These are phyloP conservation scores for Astraeus odoratus DNA, from an alignment of 768 basidiomycete genomes.

Conservation along the genomic window DNA sequence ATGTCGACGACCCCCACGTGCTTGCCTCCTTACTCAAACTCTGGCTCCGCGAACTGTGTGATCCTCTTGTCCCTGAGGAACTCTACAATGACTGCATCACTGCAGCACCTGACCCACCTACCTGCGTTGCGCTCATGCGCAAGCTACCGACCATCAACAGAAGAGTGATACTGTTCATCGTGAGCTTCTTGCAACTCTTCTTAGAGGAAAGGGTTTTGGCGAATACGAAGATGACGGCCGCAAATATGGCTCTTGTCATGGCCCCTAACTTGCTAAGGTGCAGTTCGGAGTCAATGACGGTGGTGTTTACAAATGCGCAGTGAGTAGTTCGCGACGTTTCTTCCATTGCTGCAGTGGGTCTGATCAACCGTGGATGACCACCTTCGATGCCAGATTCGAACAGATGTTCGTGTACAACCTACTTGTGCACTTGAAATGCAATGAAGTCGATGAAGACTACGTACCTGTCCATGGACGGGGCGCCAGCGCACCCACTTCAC, in stretches of 20 bases:
- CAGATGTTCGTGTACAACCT: slow-evolving; percentile 85
- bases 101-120: slow-evolving; percentile 55
- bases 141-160: slow-evolving; percentile 81
- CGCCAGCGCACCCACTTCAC: slow-evolving; percentile 43
- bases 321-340: slow-evolving; percentile 35
- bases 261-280: slow-evolving; percentile 87
- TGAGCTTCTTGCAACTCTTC: slow-evolving; percentile 90
- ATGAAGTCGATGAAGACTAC: slow-evolving; percentile 70
- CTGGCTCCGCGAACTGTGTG: slow-evolving; percentile 87
- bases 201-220: slow-evolving; percentile 66
- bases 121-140: slow-evolving; percentile 68
- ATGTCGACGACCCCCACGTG: slow-evolving; percentile 86
- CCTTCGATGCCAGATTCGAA: slow-evolving; percentile 62
- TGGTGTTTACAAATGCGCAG: slow-evolving; percentile 91
- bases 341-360: slow-evolving; percentile 2
- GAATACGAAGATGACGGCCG: slow-evolving; percentile 84
- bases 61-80: slow-evolving; percentile 87
- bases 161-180: slow-evolving; percentile 77
- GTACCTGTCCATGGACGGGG: slow-evolving; percentile 74
- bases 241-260: slow-evolving; percentile 85
- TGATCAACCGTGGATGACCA: slow-evolving; percentile 6
- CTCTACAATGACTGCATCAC: slow-evolving; percentile 88
- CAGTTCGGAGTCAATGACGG: slow-evolving; percentile 77
- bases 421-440: slow-evolving; percentile 70
- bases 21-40: slow-evolving; percentile 87